Base-by-base conservation (phyloP, 2,329 filamentous ascomycete genomes). In the Tolypocladium ophioglossoides region DNA sequence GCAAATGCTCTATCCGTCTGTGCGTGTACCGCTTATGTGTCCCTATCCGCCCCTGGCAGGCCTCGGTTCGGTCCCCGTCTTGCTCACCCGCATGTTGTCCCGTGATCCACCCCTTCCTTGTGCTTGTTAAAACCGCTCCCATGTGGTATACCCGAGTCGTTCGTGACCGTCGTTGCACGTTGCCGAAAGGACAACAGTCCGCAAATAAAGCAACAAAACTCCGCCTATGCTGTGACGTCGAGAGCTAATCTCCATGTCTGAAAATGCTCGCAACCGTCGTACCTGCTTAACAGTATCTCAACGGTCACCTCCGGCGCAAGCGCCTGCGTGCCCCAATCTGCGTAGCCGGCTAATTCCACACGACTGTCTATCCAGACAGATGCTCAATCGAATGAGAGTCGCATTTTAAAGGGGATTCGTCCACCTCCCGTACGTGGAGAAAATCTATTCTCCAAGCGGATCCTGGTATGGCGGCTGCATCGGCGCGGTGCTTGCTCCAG, bases 401-500 rank as follows among this genome's bases (percentile, higher is more conserved):
- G 11, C 38, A 20, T 30, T 16, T 32, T n/a, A 44, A 41, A 34
- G 49, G 9, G 16, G 11, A 4, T 27, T 10, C 20, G 22, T 24
- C 34, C 22, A 22, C 37, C 9, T 34, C 18, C 16, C 41, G 7
- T 35, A 34, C 18, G 30, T 37, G 12, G 37, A 46, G 30, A 22
- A 10, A 44, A 50, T 38, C 34, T 38, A 53, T 41, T 53, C 51
- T 30, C 48, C 18, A 32, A 48, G n/a, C 18, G 40, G 12, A 16
- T 57, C 55, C 20, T 39, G 51, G 12, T 24, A 51, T 54, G 62
- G 58, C 51, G 63, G 65, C 52, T 71, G 68, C 55, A 72, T 66
- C 4, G 66, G 64, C 14, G 69, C 70, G 7, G 69, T 71, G 61
- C 70, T 72, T 37, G 70, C 68, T n/a, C 66, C 66, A 22, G 62